Evolutionary conservation across 164 flowering plant genomes (phyloP), one percentile per base, ranked within the genome.

Genomic region (Umbellularia californica): DNA sequence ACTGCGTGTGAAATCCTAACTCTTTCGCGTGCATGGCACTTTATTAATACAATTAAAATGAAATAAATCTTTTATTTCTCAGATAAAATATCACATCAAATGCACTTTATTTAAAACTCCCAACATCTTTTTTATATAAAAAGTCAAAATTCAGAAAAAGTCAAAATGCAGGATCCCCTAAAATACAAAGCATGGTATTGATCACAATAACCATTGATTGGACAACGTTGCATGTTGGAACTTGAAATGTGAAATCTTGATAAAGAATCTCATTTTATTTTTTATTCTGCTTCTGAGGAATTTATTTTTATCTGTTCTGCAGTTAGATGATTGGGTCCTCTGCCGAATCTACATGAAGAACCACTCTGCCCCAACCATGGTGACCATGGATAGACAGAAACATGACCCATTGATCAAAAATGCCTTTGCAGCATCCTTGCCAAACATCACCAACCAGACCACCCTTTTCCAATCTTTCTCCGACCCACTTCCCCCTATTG

Each of bases 341-440:
- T 87, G 89, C 70, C 83, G 87, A 73, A 87, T 87, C 72, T 85
- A 87, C 81, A 79, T 77, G 84, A 85, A 83, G 75, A 70, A 74
- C 65, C 79, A 77, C 68, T 23, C 67, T 58, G 58, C 67, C 14
- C 55, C 70, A 15, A 23, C 58, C n/a, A 5, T 52, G 12, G 5
- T 67, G 33, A 7, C 35, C 7, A 17, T 27, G 10, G 68, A 62
- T 58, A 3, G 13, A 15, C 58, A 76, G 55, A 28, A 76, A 30
- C 67, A 55, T 22, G 71, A 70, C 10, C 30, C 63, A 25, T 41
- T 11, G 68, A 28, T 51, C 2, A 20, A 70, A 50, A 70, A 74
- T 19, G 13, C 2, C 65, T 15, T 15, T 50, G 47, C 64, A 14
- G 7, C 65, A 50, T 51, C 50, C 23, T 20, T 27, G 11, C 70